Base-by-base conservation (phyloP, 2,329 filamentous ascomycete species). In the Bipolaris bicolor region DNA sequence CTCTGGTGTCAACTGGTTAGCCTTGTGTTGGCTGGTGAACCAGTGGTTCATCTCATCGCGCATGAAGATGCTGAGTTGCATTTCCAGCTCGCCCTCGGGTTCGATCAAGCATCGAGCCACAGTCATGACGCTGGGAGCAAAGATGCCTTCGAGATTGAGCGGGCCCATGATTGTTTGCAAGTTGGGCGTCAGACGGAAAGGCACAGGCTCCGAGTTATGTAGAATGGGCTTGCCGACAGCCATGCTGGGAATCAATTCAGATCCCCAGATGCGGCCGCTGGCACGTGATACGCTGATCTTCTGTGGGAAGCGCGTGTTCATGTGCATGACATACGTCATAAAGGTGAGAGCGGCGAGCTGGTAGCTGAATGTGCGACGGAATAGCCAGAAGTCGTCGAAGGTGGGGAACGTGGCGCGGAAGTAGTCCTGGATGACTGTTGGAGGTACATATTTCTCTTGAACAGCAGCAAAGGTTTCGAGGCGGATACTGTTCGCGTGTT, bases 241-340 rank as follows among this genome's bases (percentile, higher is more conserved):
- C 87, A 99, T 93, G 64, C 89, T 90, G 0, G 95, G 92, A 78
- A 98, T 91, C 50, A 98, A 83, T 77, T 99, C 95, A 7, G 92
- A 92, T 46, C 92, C 93, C 96, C 96, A 99, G 66, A 99, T 90
- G 71, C 96, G 95, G 63, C 96, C 54, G 22, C 96, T 5, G 90
- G 92, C 29, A 86, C 86, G 22, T 92, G 89, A 10, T 92, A 99
- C 96, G 78, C 90, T 90, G 76, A 98, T 89, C 83, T 99, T 99
- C 77, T 93, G 92, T 5, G 95, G 96, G 77, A 95, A 97, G 29
- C 95, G 90, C 75, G 92, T 92, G 74, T 94, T 92, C 88, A 99
- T 98, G 80, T 94, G 94, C 81, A 99, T 89, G 57, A 97, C 90
- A 74, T 98, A 99, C 3, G 95, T 98, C 90, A 99, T 97, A 80